phyloP scores from a whole-genome alignment of 345 rosid species.

The Syzygium jambos region DNA sequence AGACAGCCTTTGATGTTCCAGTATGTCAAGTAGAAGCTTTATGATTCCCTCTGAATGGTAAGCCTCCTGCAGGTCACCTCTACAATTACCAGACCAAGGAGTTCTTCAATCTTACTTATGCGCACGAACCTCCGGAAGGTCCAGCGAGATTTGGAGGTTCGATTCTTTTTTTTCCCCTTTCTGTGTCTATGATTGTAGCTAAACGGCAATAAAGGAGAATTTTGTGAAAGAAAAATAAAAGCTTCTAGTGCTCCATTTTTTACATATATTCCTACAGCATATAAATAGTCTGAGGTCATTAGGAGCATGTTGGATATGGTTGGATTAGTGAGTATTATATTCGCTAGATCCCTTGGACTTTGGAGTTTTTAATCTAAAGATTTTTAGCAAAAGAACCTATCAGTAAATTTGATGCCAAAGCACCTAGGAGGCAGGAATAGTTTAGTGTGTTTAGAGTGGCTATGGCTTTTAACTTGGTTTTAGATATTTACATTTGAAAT shows the following conservation, averaged over 20 bases:
- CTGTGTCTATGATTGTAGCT: background rate
- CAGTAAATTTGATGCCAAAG: background rate
- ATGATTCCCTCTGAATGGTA: background rate
- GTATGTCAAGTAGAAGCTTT: background rate
- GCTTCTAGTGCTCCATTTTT: background rate
- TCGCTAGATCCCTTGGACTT: background rate
- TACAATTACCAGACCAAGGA: constrained; percentile 87
- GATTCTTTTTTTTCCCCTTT: constrained; percentile 5
- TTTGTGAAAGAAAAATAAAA: background rate
- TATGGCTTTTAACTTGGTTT: background rate
- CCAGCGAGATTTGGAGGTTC: constrained; percentile 88
- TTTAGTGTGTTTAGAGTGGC: background rate
- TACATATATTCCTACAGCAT: background rate
- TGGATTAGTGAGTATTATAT: background rate
- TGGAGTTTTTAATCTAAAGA: background rate
- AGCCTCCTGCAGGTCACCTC: constrained; percentile 58
- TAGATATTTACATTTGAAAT: background rate
- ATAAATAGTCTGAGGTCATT: background rate
- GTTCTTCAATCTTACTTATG: constrained; percentile 87
- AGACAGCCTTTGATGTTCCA: background rate
- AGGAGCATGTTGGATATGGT: background rate
- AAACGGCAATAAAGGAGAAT: background rate
- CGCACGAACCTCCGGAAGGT: constrained; percentile 71
- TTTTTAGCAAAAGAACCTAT: background rate
- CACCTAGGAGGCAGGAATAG: background rate